Conservation (phyloP, 208 protist species). For the Leishmania mexicana region DNA sequence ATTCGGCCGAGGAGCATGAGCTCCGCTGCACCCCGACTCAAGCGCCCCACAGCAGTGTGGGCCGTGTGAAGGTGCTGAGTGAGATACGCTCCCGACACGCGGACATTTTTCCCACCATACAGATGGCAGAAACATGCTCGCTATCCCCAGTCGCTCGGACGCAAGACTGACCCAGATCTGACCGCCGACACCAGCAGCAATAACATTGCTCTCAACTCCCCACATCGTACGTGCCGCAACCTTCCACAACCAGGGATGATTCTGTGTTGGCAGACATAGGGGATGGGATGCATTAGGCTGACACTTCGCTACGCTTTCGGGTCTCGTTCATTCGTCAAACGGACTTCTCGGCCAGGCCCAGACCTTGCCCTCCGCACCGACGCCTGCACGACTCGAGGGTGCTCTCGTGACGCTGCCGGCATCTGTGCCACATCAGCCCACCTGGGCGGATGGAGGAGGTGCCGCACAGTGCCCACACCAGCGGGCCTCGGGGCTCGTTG, state of each 20-base stretch:
- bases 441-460: too few relatives aligned
- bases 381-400: too few relatives aligned
- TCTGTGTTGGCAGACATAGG: neutral
- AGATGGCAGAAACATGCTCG: neutral
- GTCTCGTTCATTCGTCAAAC: neutral
- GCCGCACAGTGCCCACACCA: too few relatives aligned
- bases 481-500: too few relatives aligned
- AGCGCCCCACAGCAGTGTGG: neutral
- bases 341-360: too few relatives aligned
- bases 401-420: too few relatives aligned
- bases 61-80: neutral
- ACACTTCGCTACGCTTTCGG: neutral
- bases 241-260: neutral
- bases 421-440: too few relatives aligned
- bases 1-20: neutral
- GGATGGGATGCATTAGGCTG: neutral
- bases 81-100: neutral
- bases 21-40: neutral
- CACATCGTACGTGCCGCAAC: neutral
- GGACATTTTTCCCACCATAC: neutral
- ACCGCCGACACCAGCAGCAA: neutral
- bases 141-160: neutral
- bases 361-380: too few relatives aligned
- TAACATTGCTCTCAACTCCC: neutral
- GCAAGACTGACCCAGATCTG: neutral